A percentile compares a stretch with the other conserved stretches of the same genome.
Evolutionary conservation across 257 asterid genomes (phyloP).

Genomic region (Parsonsia alboflavescens): DNA sequence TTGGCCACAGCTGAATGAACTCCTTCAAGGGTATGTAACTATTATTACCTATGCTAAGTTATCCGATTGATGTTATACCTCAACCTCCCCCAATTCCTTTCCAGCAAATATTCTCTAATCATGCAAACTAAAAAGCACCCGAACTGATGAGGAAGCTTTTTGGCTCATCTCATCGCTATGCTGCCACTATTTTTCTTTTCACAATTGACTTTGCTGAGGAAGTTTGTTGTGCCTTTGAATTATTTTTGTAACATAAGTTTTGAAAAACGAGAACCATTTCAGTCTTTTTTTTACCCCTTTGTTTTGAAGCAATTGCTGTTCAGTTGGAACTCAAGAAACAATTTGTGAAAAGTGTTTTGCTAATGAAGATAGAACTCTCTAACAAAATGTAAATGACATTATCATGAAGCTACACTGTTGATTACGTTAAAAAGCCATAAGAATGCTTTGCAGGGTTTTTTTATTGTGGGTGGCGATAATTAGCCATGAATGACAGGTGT

Average conservation of each 20-base stretch:
- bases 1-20: conserved; percentile 87
- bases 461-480: too few species aligned
- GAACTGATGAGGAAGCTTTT: not conserved
- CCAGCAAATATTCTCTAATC: not conserved
- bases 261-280: not conserved
- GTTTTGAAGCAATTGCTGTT: not conserved
- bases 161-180: conserved; percentile 3
- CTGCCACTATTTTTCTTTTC: not conserved
- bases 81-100: not conserved
- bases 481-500: too few species aligned
- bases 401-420: not conserved
- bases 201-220: conserved; percentile 3
- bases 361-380: not conserved
- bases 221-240: not conserved
- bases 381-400: not conserved
- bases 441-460: too few species aligned
- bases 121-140: not conserved
- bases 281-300: not conserved
- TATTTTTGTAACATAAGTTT: not conserved
- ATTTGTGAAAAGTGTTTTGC: not conserved
- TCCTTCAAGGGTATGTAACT: conserved; percentile 70
- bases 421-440: not conserved
- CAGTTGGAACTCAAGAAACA: not conserved
- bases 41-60: not conserved
- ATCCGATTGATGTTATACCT: not conserved